phyloP scores from a whole-genome alignment of 345 rosid species.

The Dipteronia sinensis region DNA sequence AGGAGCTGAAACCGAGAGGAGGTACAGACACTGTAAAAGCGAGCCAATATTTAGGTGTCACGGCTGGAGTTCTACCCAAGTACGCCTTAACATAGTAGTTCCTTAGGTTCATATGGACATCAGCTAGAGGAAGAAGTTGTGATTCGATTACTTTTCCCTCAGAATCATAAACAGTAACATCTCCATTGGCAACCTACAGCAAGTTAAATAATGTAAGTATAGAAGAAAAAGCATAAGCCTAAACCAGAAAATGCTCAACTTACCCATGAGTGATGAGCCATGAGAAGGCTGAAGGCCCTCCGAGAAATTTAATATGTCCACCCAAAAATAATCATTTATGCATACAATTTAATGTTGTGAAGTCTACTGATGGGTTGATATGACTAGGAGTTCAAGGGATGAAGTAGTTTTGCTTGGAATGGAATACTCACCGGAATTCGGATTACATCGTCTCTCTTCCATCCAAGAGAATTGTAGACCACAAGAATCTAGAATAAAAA shows the following conservation, averaged over 20 bases:
- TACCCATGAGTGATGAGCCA: background rate
- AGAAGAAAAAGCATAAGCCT: conserved; percentile 9
- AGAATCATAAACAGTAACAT: conserved; percentile 68
- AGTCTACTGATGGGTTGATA: background rate
- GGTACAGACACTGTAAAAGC: conserved; percentile 80
- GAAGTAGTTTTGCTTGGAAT: background rate
- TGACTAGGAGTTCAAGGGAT: background rate
- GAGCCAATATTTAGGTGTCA: conserved; percentile 79
- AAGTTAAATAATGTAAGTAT: conserved; percentile 20
- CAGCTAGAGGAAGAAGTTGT: conserved; percentile 75
- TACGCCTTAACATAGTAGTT: conserved; percentile 73
- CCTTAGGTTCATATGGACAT: conserved; percentile 58
- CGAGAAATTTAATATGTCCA: background rate
- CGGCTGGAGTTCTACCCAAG: conserved; percentile 57
- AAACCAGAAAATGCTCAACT: background rate
- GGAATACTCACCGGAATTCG: conserved; percentile 78
- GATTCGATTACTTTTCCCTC: conserved; percentile 81
- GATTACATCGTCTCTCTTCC: conserved; percentile 85
- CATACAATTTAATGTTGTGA: background rate
- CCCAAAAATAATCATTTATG: background rate
- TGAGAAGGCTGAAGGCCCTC: no score
- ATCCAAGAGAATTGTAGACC: conserved; percentile 93
- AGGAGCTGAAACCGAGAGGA: conserved; percentile 91
- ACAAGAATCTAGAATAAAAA: conserved; percentile 60
- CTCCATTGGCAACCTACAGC: conserved; percentile 64